Base-by-base conservation (phyloP, 2,329 filamentous ascomycete species). In the Chaetomiaceae sp. region DNA sequence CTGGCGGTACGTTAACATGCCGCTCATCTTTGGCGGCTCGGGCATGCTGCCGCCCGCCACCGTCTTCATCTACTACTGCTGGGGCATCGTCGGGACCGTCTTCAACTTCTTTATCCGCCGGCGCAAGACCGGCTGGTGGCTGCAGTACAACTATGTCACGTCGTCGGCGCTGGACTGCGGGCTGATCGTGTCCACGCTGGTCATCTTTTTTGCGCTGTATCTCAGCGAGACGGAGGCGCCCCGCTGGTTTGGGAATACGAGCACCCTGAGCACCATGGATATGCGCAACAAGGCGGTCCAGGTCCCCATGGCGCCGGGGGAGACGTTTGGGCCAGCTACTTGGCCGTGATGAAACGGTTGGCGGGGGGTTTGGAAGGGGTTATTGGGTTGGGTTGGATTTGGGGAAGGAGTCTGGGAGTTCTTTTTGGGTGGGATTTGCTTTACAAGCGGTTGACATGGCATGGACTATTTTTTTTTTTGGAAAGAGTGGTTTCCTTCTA, bases 71-170 rank as follows among this genome's bases (percentile, higher is more conserved):
- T 90, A 88, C 64, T 78, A 87, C 40, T 80, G 80, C 63, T 89
- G 86, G 86, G 85, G 81, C 4, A 65, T 81, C 23, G 80, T 86
- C 6, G 86, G 86, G 8, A 76, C 79, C 43, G 58, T 84, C 32
- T 89, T 89, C 72, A 87, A 89, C 69, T 85, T 78, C 62, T 81
- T 75, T 61, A 79, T 89, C 65, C 80, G 80, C 65, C 76, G 82
- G 53, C 76, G 79, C 57, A 85, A 78, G 69, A 79, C 76, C 4
- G 85, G 83, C 30, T 89, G 86, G 86, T 90, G 86, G 86, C 73
- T 86, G 67, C 82, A 85, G 67, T 90, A 88, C 72, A 89, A 90
- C 72, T 90, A 89, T 66, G 77, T 89, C 63, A 81, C 84, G 0
- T 87, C 85, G 18, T 86, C 86, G 0, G 86, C 82, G 1, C 71